These are phyloP conservation scores for Purshia tridentata DNA, from an alignment of 306 rosid species.

Conservation along the genomic window DNA sequence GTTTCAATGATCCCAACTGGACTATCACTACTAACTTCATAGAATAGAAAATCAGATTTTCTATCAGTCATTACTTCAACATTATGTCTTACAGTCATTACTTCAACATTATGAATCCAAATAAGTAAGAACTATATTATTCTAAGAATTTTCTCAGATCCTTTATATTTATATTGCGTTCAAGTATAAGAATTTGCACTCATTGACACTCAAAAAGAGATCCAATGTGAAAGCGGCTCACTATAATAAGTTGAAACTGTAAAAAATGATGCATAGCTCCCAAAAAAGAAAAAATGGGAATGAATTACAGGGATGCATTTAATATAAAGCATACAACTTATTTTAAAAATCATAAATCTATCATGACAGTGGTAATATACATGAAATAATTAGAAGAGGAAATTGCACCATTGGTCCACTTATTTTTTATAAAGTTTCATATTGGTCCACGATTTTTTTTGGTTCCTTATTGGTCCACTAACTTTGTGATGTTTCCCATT, in stretches of 20 bases:
- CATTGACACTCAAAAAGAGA: not conserved
- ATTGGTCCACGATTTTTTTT: no score
- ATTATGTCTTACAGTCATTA: not conserved
- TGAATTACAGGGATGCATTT: slow-evolving; percentile 4
- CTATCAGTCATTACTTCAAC: not conserved
- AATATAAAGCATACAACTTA: not conserved
- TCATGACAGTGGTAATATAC: not conserved
- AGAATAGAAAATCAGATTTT: not conserved
- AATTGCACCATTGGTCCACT: no score
- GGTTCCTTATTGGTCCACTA: no score
- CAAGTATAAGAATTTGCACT: not conserved
- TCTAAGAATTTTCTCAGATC: not conserved
- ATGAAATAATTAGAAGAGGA: slow-evolving; percentile 3
- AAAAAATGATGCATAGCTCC: not conserved
- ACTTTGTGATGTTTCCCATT: no score
- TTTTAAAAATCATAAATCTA: not conserved
- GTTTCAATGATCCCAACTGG: not conserved
- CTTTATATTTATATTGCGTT: not conserved
- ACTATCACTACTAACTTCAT: not conserved
- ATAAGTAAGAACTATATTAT: not conserved
- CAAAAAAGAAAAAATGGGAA: not conserved
- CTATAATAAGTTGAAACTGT: not conserved
- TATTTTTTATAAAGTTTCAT: no score
- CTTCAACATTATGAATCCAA: not conserved
- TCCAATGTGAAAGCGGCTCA: not conserved